Evolutionary conservation across 1,139 yeast genomes (phyloP).

Genomic region (Suhomyces terraborum): DNA sequence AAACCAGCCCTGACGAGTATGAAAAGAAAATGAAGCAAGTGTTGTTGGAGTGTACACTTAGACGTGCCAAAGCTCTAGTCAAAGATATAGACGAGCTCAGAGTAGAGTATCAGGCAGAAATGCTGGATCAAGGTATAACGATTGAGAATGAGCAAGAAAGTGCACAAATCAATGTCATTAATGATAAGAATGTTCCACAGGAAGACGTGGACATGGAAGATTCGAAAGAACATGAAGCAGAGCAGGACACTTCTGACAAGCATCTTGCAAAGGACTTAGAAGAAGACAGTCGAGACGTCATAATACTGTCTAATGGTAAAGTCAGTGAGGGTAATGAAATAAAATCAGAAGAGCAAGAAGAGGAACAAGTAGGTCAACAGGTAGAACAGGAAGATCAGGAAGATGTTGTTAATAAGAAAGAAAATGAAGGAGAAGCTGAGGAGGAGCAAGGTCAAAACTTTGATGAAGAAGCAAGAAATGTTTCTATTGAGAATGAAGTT

Average conservation of each 20-base stretch:
- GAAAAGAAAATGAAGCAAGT: conserved; percentile 27
- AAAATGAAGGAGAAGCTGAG: background rate
- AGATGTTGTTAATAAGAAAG: background rate
- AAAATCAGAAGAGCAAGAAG: background rate
- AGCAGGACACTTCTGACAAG: too few relatives aligned
- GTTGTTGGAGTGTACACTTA: conserved; percentile 28
- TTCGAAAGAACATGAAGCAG: conserved; percentile 1
- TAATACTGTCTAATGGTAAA: too few relatives aligned
- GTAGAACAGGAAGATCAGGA: background rate
- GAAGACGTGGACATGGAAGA: conserved; percentile 3
- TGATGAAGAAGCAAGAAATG: too few relatives aligned
- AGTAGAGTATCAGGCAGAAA: conserved; percentile 1
- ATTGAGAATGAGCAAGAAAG: background rate
- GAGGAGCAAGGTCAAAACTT: background rate
- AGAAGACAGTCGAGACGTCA: too few relatives aligned
- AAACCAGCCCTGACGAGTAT: conserved; percentile 20
- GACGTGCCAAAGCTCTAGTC: conserved; percentile 29
- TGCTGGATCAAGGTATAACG: background rate
- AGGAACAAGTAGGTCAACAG: background rate
- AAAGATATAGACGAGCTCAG: conserved; percentile 32
- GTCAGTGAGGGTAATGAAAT: too few relatives aligned
- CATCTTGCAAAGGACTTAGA: too few relatives aligned
- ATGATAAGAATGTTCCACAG: background rate
- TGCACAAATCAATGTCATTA: background rate
- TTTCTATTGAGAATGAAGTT: too few relatives aligned